Evolutionary conservation across 2,329 filamentous ascomycete genomes (phyloP), one percentile per base, ranked within the genome.

Genomic region (Aspergillus sp.): DNA sequence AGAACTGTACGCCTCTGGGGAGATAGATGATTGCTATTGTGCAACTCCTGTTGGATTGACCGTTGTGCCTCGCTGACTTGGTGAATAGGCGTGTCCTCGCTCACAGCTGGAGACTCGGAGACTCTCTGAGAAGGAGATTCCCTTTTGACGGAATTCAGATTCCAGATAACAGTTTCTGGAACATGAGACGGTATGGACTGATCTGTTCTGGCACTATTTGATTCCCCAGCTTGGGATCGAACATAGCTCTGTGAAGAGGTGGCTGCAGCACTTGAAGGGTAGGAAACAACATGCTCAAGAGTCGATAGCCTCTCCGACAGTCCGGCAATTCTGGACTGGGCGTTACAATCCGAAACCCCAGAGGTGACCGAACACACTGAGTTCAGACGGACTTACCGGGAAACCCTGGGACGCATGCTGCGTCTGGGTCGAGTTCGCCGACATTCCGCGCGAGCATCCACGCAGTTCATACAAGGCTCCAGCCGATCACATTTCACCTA

Each of bases 401-500:
- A 49, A 30, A 49, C 25, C 47, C 47, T 49, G 6, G 47, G 47
- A 25, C 47, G 47, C 47, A 49, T 49, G 30, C 47, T 49, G 13
- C 47, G 47, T 21, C 47, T 28, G 23, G 47, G 47, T 13, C 47
- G 47, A 13, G 50, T n/a, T 3, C 50, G 32, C 15, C 30, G 50
- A 21, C 50, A 53, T 41, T 53, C 19, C 19, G 50, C 50, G 1
- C 36, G 19, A 7, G 50, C 50, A 28, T 53, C 50, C 12, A 53
- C 50, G 12, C 50, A 53, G 6, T 53, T 53, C 50, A 53, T 53
- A n/a, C 50, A 53, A 8, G 50, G 50, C n/a, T 53, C 50, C 6
- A 53, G 30, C n/a, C 50, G 50, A 17, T 53, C 50, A 21, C 50
- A 53, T 53, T 53, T 53, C 17, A 53, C 50, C 50, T 53, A 10